phyloP scores from a whole-genome alignment of 1,284 basidiomycete genomes.

The Rhodotorula sp. region DNA sequence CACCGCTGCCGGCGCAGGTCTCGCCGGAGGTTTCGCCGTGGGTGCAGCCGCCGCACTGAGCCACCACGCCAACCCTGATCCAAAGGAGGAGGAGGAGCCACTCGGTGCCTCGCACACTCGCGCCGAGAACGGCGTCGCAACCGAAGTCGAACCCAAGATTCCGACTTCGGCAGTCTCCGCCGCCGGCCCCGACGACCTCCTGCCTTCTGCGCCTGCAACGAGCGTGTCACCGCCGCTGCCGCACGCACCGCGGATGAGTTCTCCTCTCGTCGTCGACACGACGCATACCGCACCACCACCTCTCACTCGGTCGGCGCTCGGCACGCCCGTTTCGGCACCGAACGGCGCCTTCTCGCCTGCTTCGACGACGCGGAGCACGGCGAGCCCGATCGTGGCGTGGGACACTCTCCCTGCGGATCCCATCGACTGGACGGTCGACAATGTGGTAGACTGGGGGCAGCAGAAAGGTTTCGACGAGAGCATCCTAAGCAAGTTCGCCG shows the following conservation, averaged over 20 bases:
- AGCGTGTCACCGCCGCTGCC: not conserved
- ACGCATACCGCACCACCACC: not conserved
- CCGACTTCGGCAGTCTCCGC: not conserved
- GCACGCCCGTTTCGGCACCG: not conserved
- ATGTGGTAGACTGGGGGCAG: constrained; percentile 87
- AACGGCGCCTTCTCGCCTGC: not conserved
- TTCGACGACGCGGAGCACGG: not conserved
- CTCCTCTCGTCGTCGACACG: not conserved
- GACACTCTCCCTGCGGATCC: constrained; percentile 28
- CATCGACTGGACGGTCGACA: constrained; percentile 72
- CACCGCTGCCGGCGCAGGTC: not conserved
- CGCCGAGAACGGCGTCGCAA: too few species aligned
- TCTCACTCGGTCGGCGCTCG: too few species aligned
- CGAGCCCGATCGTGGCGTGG: not conserved
- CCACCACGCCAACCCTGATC: too few species aligned
- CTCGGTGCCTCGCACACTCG: too few species aligned
- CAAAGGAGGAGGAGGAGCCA: too few species aligned
- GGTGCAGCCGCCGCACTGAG: not conserved
- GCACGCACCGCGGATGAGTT: not conserved
- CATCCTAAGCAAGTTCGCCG: constrained; percentile 79
- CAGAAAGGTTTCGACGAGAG: constrained; percentile 79
- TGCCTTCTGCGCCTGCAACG: not conserved
- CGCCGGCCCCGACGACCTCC: not conserved
- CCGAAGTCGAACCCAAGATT: too few species aligned
- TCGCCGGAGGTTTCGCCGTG: not conserved